phyloP scores from a whole-genome alignment of 257 asterid genomes.

The Coffea eugenioides region DNA sequence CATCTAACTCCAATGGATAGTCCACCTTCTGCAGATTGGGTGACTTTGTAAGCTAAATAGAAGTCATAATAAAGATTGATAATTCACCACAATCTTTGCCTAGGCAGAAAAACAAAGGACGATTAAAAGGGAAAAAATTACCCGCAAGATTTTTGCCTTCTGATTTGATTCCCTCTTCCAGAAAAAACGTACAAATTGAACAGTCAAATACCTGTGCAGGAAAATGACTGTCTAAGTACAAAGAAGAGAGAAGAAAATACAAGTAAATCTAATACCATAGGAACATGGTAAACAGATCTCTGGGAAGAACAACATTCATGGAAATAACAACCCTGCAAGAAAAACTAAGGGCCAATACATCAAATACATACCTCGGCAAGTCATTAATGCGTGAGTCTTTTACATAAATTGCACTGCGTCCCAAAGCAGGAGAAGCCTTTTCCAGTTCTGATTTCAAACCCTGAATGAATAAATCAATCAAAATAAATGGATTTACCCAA shows the following conservation, averaged over 20 bases:
- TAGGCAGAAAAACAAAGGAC: not conserved
- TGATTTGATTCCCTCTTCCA: slow-evolving; percentile 99
- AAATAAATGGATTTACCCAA: not conserved
- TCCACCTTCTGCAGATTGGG: slow-evolving; percentile 75
- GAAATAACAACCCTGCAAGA: not conserved
- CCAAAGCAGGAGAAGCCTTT: slow-evolving; percentile 94
- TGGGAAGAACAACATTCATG: not conserved
- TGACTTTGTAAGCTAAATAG: not conserved
- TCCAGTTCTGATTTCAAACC: slow-evolving; percentile 94
- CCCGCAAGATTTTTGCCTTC: slow-evolving; percentile 98
- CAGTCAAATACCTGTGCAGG: slow-evolving; percentile 74
- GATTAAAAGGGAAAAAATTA: slow-evolving; percentile 33
- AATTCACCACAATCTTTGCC: not conserved
- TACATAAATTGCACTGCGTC: slow-evolving; percentile 82
- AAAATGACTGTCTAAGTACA: not conserved
- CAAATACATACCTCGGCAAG: slow-evolving; percentile 74
- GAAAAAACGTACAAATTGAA: slow-evolving; percentile 96
- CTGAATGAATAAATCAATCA: slow-evolving; percentile 38
- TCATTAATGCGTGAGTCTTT: slow-evolving; percentile 89
- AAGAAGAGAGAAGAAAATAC: not conserved
- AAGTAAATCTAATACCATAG: not conserved
- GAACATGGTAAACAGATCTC: not conserved
- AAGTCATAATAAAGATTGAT: not conserved
- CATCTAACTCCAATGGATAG: slow-evolving; percentile 93
- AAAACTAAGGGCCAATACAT: not conserved